A percentile compares a stretch with the other conserved stretches of the same genome.
Evolutionary conservation across 352 stramenopile species (phyloP).

Genomic region (Phytophthora aleatoria): DNA sequence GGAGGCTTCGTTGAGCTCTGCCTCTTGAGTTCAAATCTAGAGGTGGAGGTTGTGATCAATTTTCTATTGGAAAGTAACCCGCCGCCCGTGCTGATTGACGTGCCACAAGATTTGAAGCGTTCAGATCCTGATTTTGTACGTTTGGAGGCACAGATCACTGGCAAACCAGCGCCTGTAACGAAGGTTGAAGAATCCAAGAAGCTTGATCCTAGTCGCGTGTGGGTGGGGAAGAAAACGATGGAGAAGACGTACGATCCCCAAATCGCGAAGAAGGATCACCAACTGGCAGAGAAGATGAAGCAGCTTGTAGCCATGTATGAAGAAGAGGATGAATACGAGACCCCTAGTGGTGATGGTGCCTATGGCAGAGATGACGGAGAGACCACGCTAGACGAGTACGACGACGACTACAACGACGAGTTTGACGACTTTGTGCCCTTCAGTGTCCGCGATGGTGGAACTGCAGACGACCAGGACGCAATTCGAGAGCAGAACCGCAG

Average conservation of each 20-base stretch:
- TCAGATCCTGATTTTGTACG: slow-evolving; percentile 36
- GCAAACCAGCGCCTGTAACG: slow-evolving; percentile 15
- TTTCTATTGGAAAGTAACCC: slow-evolving; percentile 61
- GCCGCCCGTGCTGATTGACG: slow-evolving; percentile 38
- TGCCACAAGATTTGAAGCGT: slow-evolving; percentile 36
- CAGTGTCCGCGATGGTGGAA: slow-evolving; percentile 50
- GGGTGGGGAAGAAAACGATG: slow-evolving; percentile 68
- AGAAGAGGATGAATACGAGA: slow-evolving; percentile 45
- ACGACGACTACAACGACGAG: slow-evolving; percentile 90
- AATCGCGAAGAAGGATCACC: slow-evolving; percentile 49
- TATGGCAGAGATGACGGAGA: slow-evolving; percentile 25
- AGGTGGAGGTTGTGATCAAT: slow-evolving; percentile 65
- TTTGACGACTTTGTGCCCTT: slow-evolving; percentile 83
- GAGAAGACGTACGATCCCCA: slow-evolving; percentile 69
- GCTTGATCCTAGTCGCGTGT: slow-evolving; percentile 54
- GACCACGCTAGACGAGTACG: slow-evolving; percentile 57
- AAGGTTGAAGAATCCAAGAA: slow-evolving; percentile 39
- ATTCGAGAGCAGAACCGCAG: slow-evolving; percentile 61
- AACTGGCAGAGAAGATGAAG: slow-evolving; percentile 60
- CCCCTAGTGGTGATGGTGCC: slow-evolving; percentile 10
- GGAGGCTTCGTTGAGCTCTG: slow-evolving; percentile 70
- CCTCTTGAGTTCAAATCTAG: slow-evolving; percentile 45
- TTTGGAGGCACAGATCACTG: slow-evolving; percentile 36
- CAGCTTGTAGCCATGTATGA: slow-evolving; percentile 57
- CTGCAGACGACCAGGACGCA: slow-evolving; percentile 50